Percentiles rank a stretch among this genome's conserved stretches.
Conservation (phyloP, 2,329 filamentous ascomycete species). For the Aspergillus neoniger region DNA sequence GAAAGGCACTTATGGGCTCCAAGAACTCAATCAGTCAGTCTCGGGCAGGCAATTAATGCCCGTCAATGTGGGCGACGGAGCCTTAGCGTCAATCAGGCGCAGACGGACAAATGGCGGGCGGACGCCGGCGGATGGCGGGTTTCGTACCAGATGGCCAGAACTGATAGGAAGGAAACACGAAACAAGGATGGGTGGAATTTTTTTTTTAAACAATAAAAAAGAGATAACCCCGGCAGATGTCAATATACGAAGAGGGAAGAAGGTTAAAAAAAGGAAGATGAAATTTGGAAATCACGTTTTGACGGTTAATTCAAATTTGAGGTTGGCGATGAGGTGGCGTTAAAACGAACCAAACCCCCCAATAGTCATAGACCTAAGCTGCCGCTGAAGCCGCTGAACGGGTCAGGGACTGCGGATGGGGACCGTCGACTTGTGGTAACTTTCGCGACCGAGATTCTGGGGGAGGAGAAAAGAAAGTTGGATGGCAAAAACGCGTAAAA, state of each 20-base stretch:
- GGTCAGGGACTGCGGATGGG: constrained; percentile 1
- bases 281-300: neutral
- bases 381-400: constrained; percentile 25
- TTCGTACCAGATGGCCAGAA: constrained; percentile 2
- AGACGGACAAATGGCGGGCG: constrained; percentile 17
- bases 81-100: constrained; percentile 18
- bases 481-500: neutral
- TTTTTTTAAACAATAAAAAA: too few relatives aligned
- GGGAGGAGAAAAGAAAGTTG: neutral
- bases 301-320: neutral
- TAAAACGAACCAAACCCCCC: constrained; percentile 17
- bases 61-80: constrained; percentile 12
- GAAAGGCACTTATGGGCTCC: neutral
- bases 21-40: neutral
- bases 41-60: constrained; percentile 9
- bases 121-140: constrained; percentile 15
- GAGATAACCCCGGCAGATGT: neutral
- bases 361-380: constrained; percentile 18
- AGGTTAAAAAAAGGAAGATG: neutral
- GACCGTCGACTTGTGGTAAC: constrained; percentile 1
- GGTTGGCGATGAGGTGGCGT: constrained; percentile 18
- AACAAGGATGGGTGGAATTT: too few relatives aligned
- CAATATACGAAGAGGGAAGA: neutral
- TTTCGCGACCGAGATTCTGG: neutral
- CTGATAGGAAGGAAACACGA: neutral